Evolutionary conservation across 2,329 filamentous ascomycete genomes (phyloP).

Genomic region (Penicillium hordei): DNA sequence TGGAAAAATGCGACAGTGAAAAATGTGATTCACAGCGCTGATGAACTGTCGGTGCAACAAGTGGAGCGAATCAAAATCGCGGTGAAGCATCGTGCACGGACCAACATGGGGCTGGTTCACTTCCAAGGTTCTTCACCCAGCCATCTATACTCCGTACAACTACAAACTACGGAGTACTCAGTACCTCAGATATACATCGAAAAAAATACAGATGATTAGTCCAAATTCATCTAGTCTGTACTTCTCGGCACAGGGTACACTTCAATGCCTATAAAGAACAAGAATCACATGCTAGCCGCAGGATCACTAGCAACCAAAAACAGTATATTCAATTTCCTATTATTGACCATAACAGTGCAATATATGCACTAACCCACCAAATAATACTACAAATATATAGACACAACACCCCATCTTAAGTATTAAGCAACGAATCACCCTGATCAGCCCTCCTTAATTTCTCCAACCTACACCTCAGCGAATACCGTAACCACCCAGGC

Average conservation of each 20-base stretch:
- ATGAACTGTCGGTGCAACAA: conserved; percentile 19
- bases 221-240: background rate
- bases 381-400: background rate
- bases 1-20: conserved; percentile 1
- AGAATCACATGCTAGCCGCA: no score
- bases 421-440: background rate
- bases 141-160: background rate
- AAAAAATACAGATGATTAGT: background rate
- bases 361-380: background rate
- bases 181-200: background rate
- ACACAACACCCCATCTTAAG: background rate
- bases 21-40: conserved; percentile 11
- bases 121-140: conserved; percentile 3
- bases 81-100: conserved; percentile 27
- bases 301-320: background rate
- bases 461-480: conserved; percentile 46
- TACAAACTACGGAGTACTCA: background rate
- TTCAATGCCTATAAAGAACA: background rate
- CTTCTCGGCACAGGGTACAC: background rate
- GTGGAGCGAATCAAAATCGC: conserved; percentile 32
- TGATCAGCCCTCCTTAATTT: conserved; percentile 26
- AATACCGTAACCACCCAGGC: conserved; percentile 64
- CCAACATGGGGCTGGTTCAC: conserved; percentile 4
- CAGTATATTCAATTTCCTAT: background rate
- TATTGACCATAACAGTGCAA: background rate